phyloP scores from a whole-genome alignment of 108 stramenopile genomes.

The Pelagomonas calceolata region DNA sequence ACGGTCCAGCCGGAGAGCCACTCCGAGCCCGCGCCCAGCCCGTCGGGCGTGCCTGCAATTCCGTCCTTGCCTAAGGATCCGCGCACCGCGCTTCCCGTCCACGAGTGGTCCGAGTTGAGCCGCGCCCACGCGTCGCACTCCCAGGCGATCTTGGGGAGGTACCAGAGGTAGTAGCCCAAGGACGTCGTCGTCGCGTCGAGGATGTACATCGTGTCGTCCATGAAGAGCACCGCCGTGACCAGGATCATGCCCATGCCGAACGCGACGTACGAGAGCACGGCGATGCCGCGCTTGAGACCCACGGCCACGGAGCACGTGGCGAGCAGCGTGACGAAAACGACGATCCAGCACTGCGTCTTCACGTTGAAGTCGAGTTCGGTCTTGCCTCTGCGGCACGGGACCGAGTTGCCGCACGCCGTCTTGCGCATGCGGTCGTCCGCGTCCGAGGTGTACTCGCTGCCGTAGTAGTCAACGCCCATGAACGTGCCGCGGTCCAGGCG shows the following conservation, averaged over 20 bases:
- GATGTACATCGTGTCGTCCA: constrained; percentile 49
- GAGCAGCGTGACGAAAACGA: constrained; percentile 41
- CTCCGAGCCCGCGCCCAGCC: neutral
- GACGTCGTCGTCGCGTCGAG: constrained; percentile 40
- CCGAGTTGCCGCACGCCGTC: no score
- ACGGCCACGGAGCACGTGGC: constrained; percentile 48
- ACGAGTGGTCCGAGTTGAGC: constrained; percentile 33
- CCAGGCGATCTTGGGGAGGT: constrained; percentile 31
- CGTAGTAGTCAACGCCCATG: neutral
- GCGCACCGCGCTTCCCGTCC: constrained; percentile 30
- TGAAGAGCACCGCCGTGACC: constrained; percentile 32
- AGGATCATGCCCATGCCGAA: constrained; percentile 38
- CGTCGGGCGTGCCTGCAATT: no score
- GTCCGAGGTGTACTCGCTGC: neutral
- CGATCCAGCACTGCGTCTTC: constrained; percentile 17
- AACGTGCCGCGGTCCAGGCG: constrained; percentile 2
- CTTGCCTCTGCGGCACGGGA: no score
- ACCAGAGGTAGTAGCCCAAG: constrained; percentile 41
- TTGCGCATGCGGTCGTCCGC: no score
- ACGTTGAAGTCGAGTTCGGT: neutral
- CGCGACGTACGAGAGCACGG: constrained; percentile 37
- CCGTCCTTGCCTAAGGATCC: neutral
- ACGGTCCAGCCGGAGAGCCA: constrained; percentile 52
- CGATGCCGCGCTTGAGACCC: constrained; percentile 44
- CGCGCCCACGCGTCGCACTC: constrained; percentile 44